Base-by-base conservation (phyloP, 805 yeast genomes). In the Ogataea kodamae region DNA sequence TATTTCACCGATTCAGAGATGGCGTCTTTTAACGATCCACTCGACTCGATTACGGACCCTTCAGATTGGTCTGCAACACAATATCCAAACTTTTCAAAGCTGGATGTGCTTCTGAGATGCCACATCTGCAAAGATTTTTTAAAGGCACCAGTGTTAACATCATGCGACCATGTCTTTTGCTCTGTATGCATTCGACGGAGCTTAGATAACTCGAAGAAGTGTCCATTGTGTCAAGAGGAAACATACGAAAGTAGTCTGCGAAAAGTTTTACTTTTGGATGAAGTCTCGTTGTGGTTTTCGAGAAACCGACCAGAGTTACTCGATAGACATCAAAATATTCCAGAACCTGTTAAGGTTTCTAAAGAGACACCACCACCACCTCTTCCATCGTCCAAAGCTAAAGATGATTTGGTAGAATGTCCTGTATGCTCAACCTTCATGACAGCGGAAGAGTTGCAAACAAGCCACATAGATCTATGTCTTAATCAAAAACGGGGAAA, bases 131-230 rank as follows among this genome's bases (percentile, higher is more conserved):
- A 88, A 49, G 96, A 87, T 40, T 75, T 81, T 43, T 65, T 84
- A 35, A 70, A 62, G 19, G 83, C 89, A 1, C 96, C 97, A 1
- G 85, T 86, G 22, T 61, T 82, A 25, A 84, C 96, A 1, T 72
- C 81, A 2, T 89, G 97, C 63, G 81, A 84, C 22, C 97, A 89
- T 56, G 79, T 89, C 1, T 89, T 87, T 55, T 89, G 97, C 58
- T 85, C 95, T 0, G 68, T 78, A 9, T 89, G 97, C 55, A 83
- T 89, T 18, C 67, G 96, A 38, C 74, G 81, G 42, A 76, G 81
- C 43, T 59, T 89, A 23, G 62, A 76, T n/a, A 59, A 58, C 22
- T 74, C 72, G 18, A 70, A 72, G 12, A 63, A 69, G 39, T 89
- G 97, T 51, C 96, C 97, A 0, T 59, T 84, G 31, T 89, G 97